phyloP scores from a whole-genome alignment of 2,329 filamentous ascomycete genomes.

The Acrocalymma vagum region DNA sequence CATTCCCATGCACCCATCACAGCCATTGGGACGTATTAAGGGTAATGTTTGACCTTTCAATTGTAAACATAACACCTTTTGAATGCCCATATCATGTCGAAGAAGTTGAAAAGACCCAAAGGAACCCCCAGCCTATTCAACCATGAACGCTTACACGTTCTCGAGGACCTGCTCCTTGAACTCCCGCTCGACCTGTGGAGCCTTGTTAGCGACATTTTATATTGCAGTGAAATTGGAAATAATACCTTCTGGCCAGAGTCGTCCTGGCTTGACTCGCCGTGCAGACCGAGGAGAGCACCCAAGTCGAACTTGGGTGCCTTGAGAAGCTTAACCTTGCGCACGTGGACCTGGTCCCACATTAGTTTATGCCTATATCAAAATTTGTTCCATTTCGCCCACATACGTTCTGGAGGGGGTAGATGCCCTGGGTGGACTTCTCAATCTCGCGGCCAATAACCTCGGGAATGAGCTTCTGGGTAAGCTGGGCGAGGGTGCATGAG shows the following conservation, averaged over 20 bases:
- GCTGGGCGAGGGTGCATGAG: constrained; percentile 92
- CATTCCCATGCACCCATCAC: constrained; percentile 47
- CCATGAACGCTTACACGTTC: constrained; percentile 75
- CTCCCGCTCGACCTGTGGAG: constrained; percentile 76
- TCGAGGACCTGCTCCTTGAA: constrained; percentile 99
- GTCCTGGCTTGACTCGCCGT: constrained; percentile 96
- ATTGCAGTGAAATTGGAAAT: background rate
- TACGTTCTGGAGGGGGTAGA: constrained; percentile 99
- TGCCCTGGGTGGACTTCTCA: constrained; percentile 98
- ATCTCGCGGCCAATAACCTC: constrained; percentile 99
- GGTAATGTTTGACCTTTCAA: constrained; percentile 49
- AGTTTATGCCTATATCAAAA: constrained; percentile 18
- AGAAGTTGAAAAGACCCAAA: constrained; percentile 50
- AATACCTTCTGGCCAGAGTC: constrained; percentile 94
- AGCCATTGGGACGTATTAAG: constrained; percentile 40
- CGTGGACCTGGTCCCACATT: constrained; percentile 78
- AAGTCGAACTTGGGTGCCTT: constrained; percentile 99
- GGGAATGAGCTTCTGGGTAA: constrained; percentile 98
- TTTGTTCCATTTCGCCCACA: constrained; percentile 36
- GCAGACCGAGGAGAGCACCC: constrained; percentile 91
- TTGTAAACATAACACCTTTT: constrained; percentile 54
- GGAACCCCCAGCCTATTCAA: constrained; percentile 47
- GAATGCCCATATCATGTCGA: constrained; percentile 52
- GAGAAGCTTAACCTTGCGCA: constrained; percentile 99
- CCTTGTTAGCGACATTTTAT: constrained; percentile 13